Evolutionary conservation across 1,139 yeast species (phyloP).

Genomic region (Lodderomyces metapsilosis): DNA sequence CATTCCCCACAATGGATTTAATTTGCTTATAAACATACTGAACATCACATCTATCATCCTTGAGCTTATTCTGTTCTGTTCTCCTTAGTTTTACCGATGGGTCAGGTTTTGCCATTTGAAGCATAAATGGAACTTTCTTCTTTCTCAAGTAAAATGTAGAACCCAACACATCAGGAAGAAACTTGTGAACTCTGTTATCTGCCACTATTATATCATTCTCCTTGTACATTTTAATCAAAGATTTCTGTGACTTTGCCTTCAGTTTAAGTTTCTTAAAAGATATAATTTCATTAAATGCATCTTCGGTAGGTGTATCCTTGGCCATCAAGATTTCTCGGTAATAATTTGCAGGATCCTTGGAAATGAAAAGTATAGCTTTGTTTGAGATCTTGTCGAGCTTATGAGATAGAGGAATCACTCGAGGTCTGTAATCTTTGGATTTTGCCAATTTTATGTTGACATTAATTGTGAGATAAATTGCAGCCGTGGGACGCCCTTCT

Average conservation of each 20-base stretch:
- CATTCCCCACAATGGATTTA: slow-evolving; percentile 57
- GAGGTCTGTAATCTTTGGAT: slow-evolving; percentile 57
- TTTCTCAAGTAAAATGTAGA: slow-evolving; percentile 56
- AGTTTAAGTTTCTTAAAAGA: slow-evolving; percentile 56
- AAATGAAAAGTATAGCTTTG: slow-evolving; percentile 54
- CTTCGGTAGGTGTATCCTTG: slow-evolving; percentile 55
- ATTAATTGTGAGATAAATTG: slow-evolving; percentile 54
- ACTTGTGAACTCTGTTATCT: slow-evolving; percentile 61
- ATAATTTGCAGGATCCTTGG: slow-evolving; percentile 64
- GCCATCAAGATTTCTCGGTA: slow-evolving; percentile 48
- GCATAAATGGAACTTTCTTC: slow-evolving; percentile 61
- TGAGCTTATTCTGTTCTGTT: slow-evolving; percentile 39
- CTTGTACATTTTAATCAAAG: slow-evolving; percentile 43
- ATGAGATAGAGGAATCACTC: slow-evolving; percentile 62
- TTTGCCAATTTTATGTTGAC: slow-evolving; percentile 48
- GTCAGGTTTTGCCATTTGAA: slow-evolving; percentile 60
- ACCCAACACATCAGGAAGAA: slow-evolving; percentile 56
- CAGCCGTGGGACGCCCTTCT: background rate
- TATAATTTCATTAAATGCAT: slow-evolving; percentile 54
- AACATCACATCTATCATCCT: slow-evolving; percentile 60
- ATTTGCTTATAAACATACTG: slow-evolving; percentile 60
- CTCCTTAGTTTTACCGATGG: slow-evolving; percentile 23
- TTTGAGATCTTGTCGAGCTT: slow-evolving; percentile 47
- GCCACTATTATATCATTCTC: slow-evolving; percentile 67
- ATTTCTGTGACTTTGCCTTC: slow-evolving; percentile 43